Base-by-base conservation (phyloP, 768 basidiomycete species). In the Mrakia blollopis region DNA sequence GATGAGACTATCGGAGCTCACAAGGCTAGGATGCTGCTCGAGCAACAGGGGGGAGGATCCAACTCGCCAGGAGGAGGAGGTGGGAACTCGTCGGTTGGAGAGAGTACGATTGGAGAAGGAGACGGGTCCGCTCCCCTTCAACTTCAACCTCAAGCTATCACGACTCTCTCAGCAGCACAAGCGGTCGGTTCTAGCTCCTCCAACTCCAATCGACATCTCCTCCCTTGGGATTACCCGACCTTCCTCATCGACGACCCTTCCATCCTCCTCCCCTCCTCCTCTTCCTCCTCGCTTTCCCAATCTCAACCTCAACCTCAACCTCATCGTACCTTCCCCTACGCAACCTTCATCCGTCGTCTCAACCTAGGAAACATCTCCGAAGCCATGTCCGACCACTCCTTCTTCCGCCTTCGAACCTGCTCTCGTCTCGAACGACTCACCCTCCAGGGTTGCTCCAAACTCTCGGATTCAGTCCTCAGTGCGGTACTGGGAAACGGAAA, bases 401-500 rank as follows among this genome's bases (percentile, higher is more conserved):
- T 97, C 82, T 85, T 86, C 69, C 87, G 89, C 67, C 88, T 96
- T 79, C 86, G 88, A 54, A 87, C 86, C 72, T 97, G 94, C 84
- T 87, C 89, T 80, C 87, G 92, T 68, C 87, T 95, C 72, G 95
- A 97, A 84, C 90, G 94, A 72, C 88, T 98, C 79, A 94, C 92
- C 21, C 89, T 97, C 73, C 90, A 91, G 81, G 90, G 90, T 79
- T 94, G 93, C 84, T 87, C 86, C 65, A 83, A 87, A 63, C 85
- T 97, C 77, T 88, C 90, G 1, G 88, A 90, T 75, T 86, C 87
- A 23, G 86, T 88, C 7, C 87, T 98, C 39, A 83, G 85, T 30
- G 85, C 86, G 72, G 88, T 92, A 71, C 87, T 98, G 10, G 87
- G 89, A 8, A 86, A 83, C 50, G 67, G 67, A 3, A 78, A 74